Base-by-base conservation (phyloP, 2,329 filamentous ascomycete genomes). In the Trichoderma afroharzianum region DNA sequence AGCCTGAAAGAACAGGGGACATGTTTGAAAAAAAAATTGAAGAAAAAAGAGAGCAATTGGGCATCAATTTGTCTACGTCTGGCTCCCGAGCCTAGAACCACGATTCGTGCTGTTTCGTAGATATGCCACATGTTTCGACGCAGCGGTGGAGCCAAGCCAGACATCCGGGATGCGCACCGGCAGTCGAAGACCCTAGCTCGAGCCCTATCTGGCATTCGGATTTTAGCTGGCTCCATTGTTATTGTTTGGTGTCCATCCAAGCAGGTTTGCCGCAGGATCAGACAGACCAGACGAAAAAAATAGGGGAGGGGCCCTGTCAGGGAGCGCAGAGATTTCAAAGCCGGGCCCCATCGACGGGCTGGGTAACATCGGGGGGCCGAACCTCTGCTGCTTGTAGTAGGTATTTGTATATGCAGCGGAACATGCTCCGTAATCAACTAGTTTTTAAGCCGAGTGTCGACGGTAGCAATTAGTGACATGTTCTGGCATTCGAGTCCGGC, bases 301-400 rank as follows among this genome's bases (percentile, higher is more conserved):
- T 58, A 58, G 63, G 50, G 26, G 63, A 67, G 50, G 63, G n/a
- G 39, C 39, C 59, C n/a, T 53, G 24, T 21, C 18, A 26, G 50
- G 33, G 50, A 53, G 47, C 50, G 63, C 63, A 67, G 63, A 67
- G 50, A 67, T 67, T 67, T 67, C 63, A 57, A 43, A 30, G 50
- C 50, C 63, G 63, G 63, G 32, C 11, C 21, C 63, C 63, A 53
- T 67, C n/a, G 32, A 26, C 7, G 30, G 63, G 63, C 7, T 66
- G 62, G 43, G 18, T 64, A 36, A 55, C 33, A 39, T 58, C 63
- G 63, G 63, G 47, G 47, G 18, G 50, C n/a, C 63, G 50, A 58
- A 24, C 9, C 47, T 43, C 32, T 43, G 36, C 43, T 50, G 11
- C 3, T 39, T 18, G 36, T 39, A 39, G 15, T 39, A 39, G 36